These are phyloP conservation scores for Vaucheria bursata DNA, from an alignment of 352 stramenopile genomes.

Conservation along the genomic window DNA sequence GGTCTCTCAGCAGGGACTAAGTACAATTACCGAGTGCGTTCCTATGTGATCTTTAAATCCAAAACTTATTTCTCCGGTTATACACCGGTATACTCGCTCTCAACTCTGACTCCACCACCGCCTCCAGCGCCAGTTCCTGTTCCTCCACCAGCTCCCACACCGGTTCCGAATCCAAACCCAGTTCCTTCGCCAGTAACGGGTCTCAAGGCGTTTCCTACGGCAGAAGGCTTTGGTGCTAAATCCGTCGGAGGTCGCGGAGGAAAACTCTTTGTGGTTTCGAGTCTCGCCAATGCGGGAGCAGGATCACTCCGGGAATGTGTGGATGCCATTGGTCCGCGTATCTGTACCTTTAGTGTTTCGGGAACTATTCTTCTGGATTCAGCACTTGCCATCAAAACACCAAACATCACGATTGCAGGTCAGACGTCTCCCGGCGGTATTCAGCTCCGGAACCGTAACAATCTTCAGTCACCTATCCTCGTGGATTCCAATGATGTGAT, in stretches of 20 bases:
- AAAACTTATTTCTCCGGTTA: not conserved
- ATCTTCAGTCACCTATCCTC: not conserved
- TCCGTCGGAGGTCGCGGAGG: not conserved
- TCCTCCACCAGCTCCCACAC: not conserved
- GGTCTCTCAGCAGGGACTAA: not conserved
- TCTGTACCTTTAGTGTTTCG: not conserved
- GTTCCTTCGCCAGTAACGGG: not conserved
- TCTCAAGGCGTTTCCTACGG: not conserved
- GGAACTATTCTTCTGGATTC: not conserved
- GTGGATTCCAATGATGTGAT: not conserved
- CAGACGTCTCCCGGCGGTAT: not conserved
- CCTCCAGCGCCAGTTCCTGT: not conserved
- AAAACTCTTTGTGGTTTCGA: not conserved
- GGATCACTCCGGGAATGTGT: not conserved
- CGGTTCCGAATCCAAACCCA: not conserved
- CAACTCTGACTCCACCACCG: not conserved
- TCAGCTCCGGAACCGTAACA: not conserved
- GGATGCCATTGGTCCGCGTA: not conserved
- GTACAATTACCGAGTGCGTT: not conserved
- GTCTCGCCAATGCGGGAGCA: not conserved
- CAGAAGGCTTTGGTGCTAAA: constrained; percentile 1
- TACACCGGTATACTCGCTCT: not conserved
- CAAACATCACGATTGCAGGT: not conserved
- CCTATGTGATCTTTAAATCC: not conserved
- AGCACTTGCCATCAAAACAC: not conserved